phyloP scores from a whole-genome alignment of 78 protist genomes.

The Bodo saltans region DNA sequence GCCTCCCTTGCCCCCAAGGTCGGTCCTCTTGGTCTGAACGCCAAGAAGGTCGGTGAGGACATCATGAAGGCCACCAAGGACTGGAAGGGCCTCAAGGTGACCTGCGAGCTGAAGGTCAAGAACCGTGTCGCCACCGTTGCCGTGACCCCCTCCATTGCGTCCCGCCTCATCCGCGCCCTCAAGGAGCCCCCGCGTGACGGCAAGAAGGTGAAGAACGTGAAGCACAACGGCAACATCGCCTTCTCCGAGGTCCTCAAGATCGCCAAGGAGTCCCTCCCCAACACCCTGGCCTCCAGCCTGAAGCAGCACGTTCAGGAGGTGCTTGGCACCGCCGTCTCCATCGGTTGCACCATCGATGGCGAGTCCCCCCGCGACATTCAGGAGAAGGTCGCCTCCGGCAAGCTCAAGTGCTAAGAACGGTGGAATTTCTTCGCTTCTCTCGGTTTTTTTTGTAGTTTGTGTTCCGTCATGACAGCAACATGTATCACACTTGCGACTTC shows the following conservation, averaged over 20 bases:
- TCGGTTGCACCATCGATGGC: constrained; percentile 77
- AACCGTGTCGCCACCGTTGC: constrained; percentile 89
- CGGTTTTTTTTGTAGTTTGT: too few species aligned
- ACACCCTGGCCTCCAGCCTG: constrained; percentile 77
- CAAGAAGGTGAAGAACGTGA: constrained; percentile 96
- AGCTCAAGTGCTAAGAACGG: constrained; percentile 29
- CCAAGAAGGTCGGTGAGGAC: constrained; percentile 97
- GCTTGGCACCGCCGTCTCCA: constrained; percentile 86
- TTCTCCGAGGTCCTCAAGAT: constrained; percentile 76
- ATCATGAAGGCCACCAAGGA: constrained; percentile 89
- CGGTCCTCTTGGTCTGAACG: constrained; percentile 97
- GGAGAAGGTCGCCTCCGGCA: constrained; percentile 65
- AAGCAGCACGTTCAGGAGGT: constrained; percentile 89
- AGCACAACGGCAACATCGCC: constrained; percentile 90
- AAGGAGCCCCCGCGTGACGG: constrained; percentile 98
- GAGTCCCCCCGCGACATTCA: constrained; percentile 68
- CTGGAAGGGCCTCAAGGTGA: constrained; percentile 93
- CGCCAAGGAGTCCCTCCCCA: constrained; percentile 77
- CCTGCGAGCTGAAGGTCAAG: constrained; percentile 82
- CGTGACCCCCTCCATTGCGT: constrained; percentile 85
- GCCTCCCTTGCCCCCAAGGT: constrained; percentile 95
- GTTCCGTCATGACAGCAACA: too few species aligned
- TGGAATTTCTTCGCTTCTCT: too few species aligned
- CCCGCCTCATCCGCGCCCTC: constrained; percentile 90
- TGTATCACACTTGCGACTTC: too few species aligned